Base-by-base conservation (phyloP, 306 rosid genomes). In the Dicorynia guianensis region DNA sequence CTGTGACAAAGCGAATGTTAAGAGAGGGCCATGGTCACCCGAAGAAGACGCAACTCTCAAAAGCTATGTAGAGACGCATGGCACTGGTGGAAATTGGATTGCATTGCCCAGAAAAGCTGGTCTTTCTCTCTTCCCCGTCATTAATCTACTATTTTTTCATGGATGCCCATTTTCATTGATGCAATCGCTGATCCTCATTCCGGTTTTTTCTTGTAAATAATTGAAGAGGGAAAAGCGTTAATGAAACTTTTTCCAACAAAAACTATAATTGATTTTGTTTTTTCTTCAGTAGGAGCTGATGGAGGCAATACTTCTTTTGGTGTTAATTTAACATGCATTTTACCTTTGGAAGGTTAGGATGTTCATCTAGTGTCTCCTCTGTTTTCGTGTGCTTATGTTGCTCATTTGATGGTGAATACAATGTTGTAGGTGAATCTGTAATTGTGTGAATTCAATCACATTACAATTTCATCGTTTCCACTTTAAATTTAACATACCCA, bases 21-120 rank as follows among this genome's bases (percentile, higher is more conserved):
- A 91, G 87, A 89, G 83, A 85, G 96, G 98, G 3, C 97, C 95
- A 33, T 93, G 98, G 98, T 93, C 98, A 65, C 93, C 96, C 9
- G 96, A 93, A 57, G 98, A 93, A 85, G 98, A 93, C 79, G 93
- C 83, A 15, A 63, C 82, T 25, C 98, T 93, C 84, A 93, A 67
- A 78, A 58, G n/a, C 59, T 93, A 87, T 61, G 11, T 93, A 0
- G 63, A 86, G 59, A 69, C 81, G 77, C 89, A 90, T 82, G 98
- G 98, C 78, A 86, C 87, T 40, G 91, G 64, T 34, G 93, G 93
- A 56, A 93, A 85, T 64, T 93, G 97, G 98, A 93, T 93, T 76
- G 87, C 91, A 79, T 75, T 93, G 74, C 98, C 98, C 7, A 70
- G 56, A 71, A 93, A 89, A 91, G 96, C 97, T 79, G 98, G 98